phyloP scores from a whole-genome alignment of 2,329 filamentous ascomycete species.

The Clarireedia hainanense region DNA sequence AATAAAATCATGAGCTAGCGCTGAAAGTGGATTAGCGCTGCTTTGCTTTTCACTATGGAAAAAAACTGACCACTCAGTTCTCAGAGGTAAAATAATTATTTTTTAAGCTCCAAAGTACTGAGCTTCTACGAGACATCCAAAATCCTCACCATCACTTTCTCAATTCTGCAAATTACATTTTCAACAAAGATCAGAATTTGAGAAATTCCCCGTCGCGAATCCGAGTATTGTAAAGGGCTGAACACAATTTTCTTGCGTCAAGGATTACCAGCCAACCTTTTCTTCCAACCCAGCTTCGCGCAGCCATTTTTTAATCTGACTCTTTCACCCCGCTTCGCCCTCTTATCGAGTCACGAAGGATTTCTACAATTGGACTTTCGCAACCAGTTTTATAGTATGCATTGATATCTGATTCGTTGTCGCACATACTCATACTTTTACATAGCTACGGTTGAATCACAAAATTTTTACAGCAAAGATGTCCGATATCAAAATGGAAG shows the following conservation, averaged over 20 bases:
- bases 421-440: background rate
- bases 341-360: conserved; percentile 10
- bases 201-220: no score
- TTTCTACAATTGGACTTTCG: conserved; percentile 6
- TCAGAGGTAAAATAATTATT: background rate
- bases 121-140: background rate
- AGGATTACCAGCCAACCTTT: no score
- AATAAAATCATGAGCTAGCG: conserved; percentile 2
- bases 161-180: background rate
- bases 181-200: no score
- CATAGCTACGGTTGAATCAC: background rate
- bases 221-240: no score
- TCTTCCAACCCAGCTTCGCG: no score
- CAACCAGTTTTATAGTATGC: background rate
- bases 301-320: conserved; percentile 7
- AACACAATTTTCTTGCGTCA: no score
- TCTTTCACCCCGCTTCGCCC: conserved; percentile 22
- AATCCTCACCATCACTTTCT: background rate
- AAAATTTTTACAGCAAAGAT: background rate
- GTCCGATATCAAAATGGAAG: conserved; percentile 10
- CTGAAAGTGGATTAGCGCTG: background rate
- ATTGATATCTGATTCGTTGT: background rate
- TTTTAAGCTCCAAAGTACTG: background rate
- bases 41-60: conserved; percentile 1
- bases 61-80: conserved; percentile 2